These are phyloP conservation scores for Globisporangium middletonii DNA, from an alignment of 352 stramenopile genomes.

Conservation along the genomic window DNA sequence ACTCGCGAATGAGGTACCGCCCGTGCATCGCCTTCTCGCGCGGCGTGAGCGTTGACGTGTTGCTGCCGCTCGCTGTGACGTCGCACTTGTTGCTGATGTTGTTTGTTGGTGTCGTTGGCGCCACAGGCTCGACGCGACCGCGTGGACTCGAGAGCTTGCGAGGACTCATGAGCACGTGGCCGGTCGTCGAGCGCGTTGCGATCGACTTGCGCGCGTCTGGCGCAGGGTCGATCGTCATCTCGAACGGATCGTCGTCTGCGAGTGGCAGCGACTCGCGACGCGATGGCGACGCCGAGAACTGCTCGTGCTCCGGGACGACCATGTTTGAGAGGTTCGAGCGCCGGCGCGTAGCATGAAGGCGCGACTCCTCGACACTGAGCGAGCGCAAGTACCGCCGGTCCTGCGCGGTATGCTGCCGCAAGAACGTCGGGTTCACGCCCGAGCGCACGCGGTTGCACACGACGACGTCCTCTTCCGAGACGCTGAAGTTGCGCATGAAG, in stretches of 20 bases:
- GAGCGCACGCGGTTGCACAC: constrained; percentile 67
- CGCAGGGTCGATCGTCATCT: constrained; percentile 9
- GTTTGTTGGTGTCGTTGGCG: constrained; percentile 2
- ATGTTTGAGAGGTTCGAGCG: constrained; percentile 13
- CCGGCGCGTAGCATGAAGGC: constrained; percentile 34
- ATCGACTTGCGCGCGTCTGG: constrained; percentile 5
- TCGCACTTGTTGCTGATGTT: not conserved
- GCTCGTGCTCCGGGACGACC: constrained; percentile 5
- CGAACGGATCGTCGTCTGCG: constrained; percentile 8
- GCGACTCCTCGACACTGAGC: constrained; percentile 41
- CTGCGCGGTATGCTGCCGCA: constrained; percentile 32
- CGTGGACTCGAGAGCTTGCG: constrained; percentile 12
- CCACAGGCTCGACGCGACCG: not conserved
- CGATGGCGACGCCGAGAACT: constrained; percentile 3
- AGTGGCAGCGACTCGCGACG: not conserved
- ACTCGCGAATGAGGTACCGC: constrained; percentile 67
- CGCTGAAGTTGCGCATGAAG: constrained; percentile 58
- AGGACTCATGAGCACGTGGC: constrained; percentile 7
- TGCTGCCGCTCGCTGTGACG: constrained; percentile 12
- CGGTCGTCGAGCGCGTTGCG: constrained; percentile 1
- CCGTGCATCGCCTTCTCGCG: constrained; percentile 64
- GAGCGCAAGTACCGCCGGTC: constrained; percentile 42
- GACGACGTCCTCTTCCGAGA: constrained; percentile 58
- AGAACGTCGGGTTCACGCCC: constrained; percentile 36
- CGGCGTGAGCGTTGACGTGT: constrained; percentile 36